These are phyloP conservation scores for Rhynchospora tenuis DNA, from an alignment of 176 grass and related monocot species.

Conservation along the genomic window DNA sequence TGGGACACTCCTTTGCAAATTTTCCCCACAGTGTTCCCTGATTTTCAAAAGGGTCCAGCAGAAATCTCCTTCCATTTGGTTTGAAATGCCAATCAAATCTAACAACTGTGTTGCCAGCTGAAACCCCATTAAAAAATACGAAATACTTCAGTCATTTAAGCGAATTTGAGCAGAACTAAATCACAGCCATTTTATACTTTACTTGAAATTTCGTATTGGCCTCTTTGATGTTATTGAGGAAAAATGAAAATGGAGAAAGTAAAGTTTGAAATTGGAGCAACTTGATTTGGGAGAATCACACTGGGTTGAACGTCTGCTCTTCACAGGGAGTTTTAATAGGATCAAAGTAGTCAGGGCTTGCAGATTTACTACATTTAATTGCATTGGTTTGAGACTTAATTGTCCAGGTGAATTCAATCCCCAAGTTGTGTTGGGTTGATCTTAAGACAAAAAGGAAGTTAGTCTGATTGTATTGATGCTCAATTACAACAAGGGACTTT, in stretches of 20 bases:
- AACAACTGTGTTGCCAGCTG: slow-evolving; percentile 45
- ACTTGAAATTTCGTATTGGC: not conserved
- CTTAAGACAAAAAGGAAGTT: not conserved
- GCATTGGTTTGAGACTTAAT: not conserved
- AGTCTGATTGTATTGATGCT: not conserved
- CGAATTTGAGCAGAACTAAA: not conserved
- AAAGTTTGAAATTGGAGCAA: not conserved
- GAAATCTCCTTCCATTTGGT: slow-evolving; percentile 41
- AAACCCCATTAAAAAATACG: not conserved
- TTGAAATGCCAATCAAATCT: slow-evolving; percentile 40
- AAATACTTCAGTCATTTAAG: not conserved
- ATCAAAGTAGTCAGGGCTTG: not conserved
- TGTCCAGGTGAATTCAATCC: not conserved
- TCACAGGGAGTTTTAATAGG: not conserved
- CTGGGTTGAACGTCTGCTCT: not conserved
- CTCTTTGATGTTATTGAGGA: not conserved
- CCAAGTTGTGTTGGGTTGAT: not conserved
- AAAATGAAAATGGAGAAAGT: not conserved
- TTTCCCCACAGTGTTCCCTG: slow-evolving; percentile 21
- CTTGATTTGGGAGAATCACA: not conserved
- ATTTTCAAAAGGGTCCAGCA: slow-evolving; percentile 57
- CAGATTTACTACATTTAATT: not conserved
- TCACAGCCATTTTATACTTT: not conserved
- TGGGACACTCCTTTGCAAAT: not conserved
- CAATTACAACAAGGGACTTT: not conserved